Conservation (phyloP, 257 asterid genomes). For the Buddleja alternifolia region DNA sequence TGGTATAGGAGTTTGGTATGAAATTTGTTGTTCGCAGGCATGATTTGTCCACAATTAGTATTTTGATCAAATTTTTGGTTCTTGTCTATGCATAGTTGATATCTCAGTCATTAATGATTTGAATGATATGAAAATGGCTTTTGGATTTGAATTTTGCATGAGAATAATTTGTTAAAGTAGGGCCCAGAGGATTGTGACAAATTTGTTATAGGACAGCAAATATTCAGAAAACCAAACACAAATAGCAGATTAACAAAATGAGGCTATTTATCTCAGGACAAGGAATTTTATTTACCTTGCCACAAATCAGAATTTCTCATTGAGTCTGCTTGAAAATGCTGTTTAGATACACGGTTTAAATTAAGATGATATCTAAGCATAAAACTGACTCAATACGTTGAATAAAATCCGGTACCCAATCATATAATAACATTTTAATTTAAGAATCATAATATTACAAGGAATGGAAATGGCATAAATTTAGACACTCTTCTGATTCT, state of each 20-base stretch:
- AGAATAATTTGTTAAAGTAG: conserved; percentile 12
- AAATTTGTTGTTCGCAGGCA: neutral
- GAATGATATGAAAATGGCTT: neutral
- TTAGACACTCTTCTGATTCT: neutral
- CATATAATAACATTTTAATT: too few species aligned
- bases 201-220: neutral
- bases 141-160: neutral
- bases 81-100: neutral
- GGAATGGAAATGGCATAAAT: neutral
- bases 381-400: conserved; percentile 8
- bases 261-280: neutral
- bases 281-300: neutral
- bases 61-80: neutral
- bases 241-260: neutral
- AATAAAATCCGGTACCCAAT: neutral
- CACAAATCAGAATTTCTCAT: conserved; percentile 3
- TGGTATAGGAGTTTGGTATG: neutral
- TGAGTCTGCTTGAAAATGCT: too few species aligned
- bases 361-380: conserved; percentile 1
- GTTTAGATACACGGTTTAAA: neutral
- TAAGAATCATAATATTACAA: conserved; percentile 3
- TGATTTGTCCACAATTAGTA: conserved; percentile 1
- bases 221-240: neutral
- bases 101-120: neutral
- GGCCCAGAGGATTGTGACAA: neutral